Evolutionary conservation across 768 basidiomycete genomes (phyloP).

Genomic region (Suillus sp.): DNA sequence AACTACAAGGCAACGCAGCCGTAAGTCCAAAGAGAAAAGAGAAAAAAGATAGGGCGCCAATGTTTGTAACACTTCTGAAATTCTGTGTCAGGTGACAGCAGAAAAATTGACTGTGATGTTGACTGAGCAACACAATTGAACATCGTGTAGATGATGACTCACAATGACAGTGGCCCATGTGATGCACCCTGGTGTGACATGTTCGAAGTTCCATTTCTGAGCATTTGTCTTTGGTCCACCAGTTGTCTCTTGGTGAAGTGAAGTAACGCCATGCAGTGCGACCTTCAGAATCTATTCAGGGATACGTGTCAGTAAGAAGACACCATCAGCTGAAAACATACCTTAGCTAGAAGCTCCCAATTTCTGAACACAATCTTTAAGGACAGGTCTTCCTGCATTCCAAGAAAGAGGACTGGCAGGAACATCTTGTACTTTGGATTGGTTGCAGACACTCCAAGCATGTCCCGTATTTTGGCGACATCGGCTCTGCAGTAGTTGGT

Average conservation of each 20-base stretch:
- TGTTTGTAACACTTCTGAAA: too few relatives aligned
- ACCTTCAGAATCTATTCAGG: conserved; percentile 8
- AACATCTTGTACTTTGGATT: conserved; percentile 1
- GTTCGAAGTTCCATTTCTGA: neutral
- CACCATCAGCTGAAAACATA: neutral
- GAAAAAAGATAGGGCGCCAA: too few relatives aligned
- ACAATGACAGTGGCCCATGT: conserved; percentile 8
- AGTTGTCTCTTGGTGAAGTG: neutral
- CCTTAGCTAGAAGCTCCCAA: conserved; percentile 10
- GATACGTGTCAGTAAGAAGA: neutral
- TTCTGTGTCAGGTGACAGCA: neutral
- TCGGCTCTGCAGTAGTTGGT: neutral
- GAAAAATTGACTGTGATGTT: conserved; percentile 1
- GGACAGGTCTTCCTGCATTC: neutral
- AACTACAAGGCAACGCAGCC: too few relatives aligned
- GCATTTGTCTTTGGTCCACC: conserved; percentile 3
- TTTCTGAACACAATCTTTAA: conserved; percentile 9
- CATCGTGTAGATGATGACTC: neutral
- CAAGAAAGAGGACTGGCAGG: neutral
- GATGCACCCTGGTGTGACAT: conserved; percentile 6
- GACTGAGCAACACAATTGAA: neutral
- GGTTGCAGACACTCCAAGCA: neutral
- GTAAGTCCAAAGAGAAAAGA: too few relatives aligned
- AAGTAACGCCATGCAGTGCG: neutral
- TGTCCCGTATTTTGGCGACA: neutral